Evolutionary conservation across 2,329 filamentous ascomycete genomes (phyloP), one percentile per base, ranked within the genome.

Genomic region (Aspergillus clavatus): DNA sequence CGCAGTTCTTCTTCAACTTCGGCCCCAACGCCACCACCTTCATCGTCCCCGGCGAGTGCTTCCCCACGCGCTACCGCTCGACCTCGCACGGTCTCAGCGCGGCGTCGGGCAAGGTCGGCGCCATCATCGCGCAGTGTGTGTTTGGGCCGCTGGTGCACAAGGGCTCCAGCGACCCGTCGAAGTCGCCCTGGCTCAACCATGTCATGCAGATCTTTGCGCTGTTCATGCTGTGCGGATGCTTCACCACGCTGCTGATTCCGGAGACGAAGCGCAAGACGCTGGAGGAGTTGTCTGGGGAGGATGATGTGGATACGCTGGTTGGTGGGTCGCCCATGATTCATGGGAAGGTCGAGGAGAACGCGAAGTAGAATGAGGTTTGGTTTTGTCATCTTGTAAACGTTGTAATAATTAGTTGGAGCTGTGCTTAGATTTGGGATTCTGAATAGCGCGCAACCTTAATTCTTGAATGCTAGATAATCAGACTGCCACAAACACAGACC

Each of bases 131-230:
- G 1, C 83, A 86, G 61, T 74, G 75, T 49, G 79, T 86, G 35
- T 83, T 82, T 45, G 78, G 81, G 7, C 81, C 82, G 1, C 67
- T 86, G 11, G 72, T 82, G 11, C 77, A 76, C 14, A 76, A 77
- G 24, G 84, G 81, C 21, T 71, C 77, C 0, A 68, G 71, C 6
- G 64, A 71, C 12, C 79, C 77, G 48, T 68, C 72, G 16, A 76
- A 77, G 0, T 73, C 66, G 1, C 85, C 84, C 1, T 86, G 83
- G 78, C 75, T 90, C 43, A 78, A 86, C 63, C 81, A 84, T 45
- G 78, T 90, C 28, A 82, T 91, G 72, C 77, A 88, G 62, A 84
- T 89, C 28, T 89, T 87, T 65, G 84, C 85, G 0, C 73, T 88
- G 7, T 89, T 91, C 72, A 90, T 89, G 87, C 73, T 90, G 5